phyloP scores from a whole-genome alignment of 2,329 filamentous ascomycete species.

The Xylaria sp. region DNA sequence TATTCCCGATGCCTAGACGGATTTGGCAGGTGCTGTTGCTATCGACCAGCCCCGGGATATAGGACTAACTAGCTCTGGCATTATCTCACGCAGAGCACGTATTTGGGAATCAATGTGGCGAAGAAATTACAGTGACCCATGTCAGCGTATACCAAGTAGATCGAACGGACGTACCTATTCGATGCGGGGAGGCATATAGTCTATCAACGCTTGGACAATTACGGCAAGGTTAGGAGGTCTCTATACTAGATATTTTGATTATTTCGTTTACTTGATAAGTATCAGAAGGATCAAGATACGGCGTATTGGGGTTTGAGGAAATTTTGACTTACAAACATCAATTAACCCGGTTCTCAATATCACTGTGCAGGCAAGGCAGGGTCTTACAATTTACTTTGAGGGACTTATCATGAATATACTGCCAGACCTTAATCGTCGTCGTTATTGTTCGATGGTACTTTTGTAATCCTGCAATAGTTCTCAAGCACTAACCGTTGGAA shows the following conservation, averaged over 20 bases:
- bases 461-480: background rate
- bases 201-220: background rate
- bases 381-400: background rate
- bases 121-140: conserved; percentile 6
- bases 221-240: background rate
- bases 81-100: conserved; percentile 2
- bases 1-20: conserved; percentile 16
- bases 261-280: background rate
- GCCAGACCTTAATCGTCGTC: background rate
- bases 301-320: too few species aligned
- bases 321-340: too few species aligned
- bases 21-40: conserved; percentile 25
- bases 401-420: background rate
- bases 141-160: background rate
- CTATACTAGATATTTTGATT: background rate
- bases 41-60: background rate
- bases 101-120: background rate
- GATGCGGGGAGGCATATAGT: background rate
- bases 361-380: background rate
- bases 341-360: too few species aligned
- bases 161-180: background rate
- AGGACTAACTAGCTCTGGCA: background rate
- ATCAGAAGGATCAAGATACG: too few species aligned
- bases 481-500: background rate
- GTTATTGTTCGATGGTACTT: background rate